phyloP scores from a whole-genome alignment of 192 early-diverging fungal species.

The Pilobolus umbonatus region DNA sequence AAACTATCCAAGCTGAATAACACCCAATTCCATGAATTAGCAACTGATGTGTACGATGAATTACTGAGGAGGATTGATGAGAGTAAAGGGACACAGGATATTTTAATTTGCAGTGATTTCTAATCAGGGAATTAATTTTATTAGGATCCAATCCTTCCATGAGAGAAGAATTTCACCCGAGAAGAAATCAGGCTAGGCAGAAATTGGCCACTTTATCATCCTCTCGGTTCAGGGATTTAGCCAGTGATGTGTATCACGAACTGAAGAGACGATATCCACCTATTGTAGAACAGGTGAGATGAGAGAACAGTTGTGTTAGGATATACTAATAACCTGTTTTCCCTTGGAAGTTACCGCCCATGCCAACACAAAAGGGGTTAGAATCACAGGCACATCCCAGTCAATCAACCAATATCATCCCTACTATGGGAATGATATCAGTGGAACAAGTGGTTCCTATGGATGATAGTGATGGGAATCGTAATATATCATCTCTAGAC shows the following conservation, averaged over 20 bases:
- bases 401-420: conserved; percentile 34
- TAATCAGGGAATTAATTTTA: neutral
- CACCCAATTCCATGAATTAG: conserved; percentile 90
- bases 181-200: conserved; percentile 94
- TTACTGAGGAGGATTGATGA: conserved; percentile 66
- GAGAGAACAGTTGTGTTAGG: neutral
- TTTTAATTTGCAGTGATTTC: neutral
- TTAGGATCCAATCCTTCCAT: conserved; percentile 78
- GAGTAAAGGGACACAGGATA: conserved; percentile 44
- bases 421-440: conserved; percentile 28
- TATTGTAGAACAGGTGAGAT: conserved; percentile 17
- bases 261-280: conserved; percentile 59
- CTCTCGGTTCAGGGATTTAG: conserved; percentile 87
- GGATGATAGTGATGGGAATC: neutral
- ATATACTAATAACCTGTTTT: neutral
- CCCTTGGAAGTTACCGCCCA: neutral
- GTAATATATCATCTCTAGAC: conserved; percentile 29
- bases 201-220: conserved; percentile 91
- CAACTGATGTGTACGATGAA: conserved; percentile 95
- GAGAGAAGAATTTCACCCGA: conserved; percentile 85
- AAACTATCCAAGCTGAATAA: conserved; percentile 76
- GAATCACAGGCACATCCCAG: conserved; percentile 20
- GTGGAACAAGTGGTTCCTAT: conserved; percentile 23
- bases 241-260: conserved; percentile 82
- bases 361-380: neutral